These are phyloP conservation scores for Cenchrus americanus DNA, from an alignment of 176 grass and related monocot genomes.

Conservation along the genomic window DNA sequence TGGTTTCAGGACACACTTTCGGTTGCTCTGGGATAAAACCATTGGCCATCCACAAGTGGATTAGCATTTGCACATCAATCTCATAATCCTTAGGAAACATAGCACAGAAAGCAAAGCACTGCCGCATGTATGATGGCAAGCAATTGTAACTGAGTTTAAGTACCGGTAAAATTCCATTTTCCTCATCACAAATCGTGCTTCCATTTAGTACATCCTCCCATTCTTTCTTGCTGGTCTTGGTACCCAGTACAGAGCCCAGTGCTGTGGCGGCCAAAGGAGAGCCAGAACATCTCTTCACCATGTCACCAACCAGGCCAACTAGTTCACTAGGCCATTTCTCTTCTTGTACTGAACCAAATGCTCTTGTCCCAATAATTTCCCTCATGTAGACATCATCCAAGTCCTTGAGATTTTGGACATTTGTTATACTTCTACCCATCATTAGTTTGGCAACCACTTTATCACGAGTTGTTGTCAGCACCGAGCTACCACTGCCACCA, in stretches of 20 bases:
- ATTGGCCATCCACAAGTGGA: constrained; percentile 43
- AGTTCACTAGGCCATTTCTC: not conserved
- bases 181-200: not conserved
- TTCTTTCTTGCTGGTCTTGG: not conserved
- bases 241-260: not conserved
- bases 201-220: not conserved
- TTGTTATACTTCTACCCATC: no score
- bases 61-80: constrained; percentile 8
- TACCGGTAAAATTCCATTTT: not conserved
- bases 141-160: not conserved
- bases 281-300: not conserved
- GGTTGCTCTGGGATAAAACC: not conserved
- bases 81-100: constrained; percentile 33
- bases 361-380: no score
- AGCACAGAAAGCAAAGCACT: constrained; percentile 28
- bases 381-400: no score
- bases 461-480: no score
- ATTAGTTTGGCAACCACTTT: no score
- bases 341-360: not conserved
- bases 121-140: not conserved
- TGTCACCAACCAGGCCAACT: not conserved
- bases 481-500: no score
- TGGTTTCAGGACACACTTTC: not conserved
- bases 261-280: not conserved
- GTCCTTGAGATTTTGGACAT: no score